Base-by-base conservation (phyloP, 2,329 filamentous ascomycete species). In the Colletotrichum aenigma region DNA sequence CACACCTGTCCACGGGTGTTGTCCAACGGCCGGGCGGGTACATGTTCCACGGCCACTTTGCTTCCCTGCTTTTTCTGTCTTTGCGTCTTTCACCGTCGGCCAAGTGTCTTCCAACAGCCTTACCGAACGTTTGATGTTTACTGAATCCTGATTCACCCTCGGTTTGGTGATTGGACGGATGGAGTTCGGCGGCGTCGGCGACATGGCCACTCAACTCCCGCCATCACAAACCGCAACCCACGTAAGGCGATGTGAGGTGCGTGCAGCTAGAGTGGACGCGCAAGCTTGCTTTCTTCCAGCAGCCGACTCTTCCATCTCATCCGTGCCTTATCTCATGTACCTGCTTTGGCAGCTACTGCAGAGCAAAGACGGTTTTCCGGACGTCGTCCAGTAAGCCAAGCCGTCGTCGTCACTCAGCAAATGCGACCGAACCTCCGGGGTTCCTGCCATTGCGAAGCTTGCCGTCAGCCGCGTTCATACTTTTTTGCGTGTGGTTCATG, bases 191-290 rank as follows among this genome's bases (percentile, higher is more conserved):
- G 28, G 65, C 38, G 67, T 26, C 56, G 26, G 43, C n/a, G 12
- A 56, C 32, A 48, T 8, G 38, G 21, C 30, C 65, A 56, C 12
- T 56, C 43, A n/a, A 52, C 6, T 3, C 48, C 6, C 48, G 65
- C 8, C 15, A 36, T 61, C 18, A 30, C 58, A 36, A 52, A n/a
- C n/a, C 28, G 30, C 58, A 62, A 61, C 26, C 28, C 5, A 26
- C 5, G 24, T 26, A 26, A 48, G 43, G 43, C 43, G 10, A 52
- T 21, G n/a, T 52, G 43, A 52, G 43, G 16, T 43, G 43, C 1
- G 43, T 21, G 43, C n/a, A 21, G 38, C 16, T 52, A 52, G 26
- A 72, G 32, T 65, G 64, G 70, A 76, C 74, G 74, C 74, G 74
- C 74, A 76, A 76, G 74, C 74, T 61, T 52, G n/a, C n/a, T 6